Percentiles rank a stretch among this genome's conserved stretches.
phyloP scores from a whole-genome alignment of 169 alveolate species.

The Eimeria necatrix region DNA sequence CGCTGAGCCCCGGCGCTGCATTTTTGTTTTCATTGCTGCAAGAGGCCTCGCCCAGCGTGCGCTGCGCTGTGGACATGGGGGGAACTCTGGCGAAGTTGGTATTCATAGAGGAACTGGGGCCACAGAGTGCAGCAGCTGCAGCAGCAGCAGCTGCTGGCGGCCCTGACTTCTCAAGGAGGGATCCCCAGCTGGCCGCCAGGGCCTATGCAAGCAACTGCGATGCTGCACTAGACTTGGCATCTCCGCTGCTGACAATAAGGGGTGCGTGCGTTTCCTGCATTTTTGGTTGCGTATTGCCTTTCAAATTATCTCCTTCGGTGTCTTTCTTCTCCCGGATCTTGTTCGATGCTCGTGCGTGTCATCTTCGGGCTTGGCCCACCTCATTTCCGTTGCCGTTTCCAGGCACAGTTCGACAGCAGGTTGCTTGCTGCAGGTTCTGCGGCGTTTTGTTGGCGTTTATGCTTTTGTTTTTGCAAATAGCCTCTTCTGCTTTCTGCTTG shows the following conservation, averaged over 20 bases:
- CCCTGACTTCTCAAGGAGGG: constrained; percentile 28
- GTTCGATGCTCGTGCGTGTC: not conserved
- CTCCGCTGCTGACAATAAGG: constrained; percentile 48
- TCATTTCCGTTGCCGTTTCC: not conserved
- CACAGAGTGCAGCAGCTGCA: constrained; percentile 41
- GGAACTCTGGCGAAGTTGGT: constrained; percentile 78
- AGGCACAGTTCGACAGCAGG: no score
- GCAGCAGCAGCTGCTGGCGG: constrained; percentile 63
- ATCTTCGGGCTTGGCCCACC: not conserved
- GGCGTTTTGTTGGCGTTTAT: no score
- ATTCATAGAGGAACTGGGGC: constrained; percentile 54
- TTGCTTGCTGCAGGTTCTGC: no score
- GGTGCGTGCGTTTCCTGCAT: not conserved
- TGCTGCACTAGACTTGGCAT: constrained; percentile 69
- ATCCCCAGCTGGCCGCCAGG: constrained; percentile 66
- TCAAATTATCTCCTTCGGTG: not conserved
- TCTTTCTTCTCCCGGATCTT: not conserved
- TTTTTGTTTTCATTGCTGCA: constrained; percentile 57
- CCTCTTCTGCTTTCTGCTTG: no score
- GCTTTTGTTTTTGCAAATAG: no score
- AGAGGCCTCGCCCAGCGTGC: constrained; percentile 46
- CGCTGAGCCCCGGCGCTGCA: constrained; percentile 54
- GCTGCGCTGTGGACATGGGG: constrained; percentile 81
- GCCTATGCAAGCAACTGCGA: constrained; percentile 55
- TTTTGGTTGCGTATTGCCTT: not conserved